phyloP scores from a whole-genome alignment of 2,329 filamentous ascomycete genomes.

The Venturia pyrina region DNA sequence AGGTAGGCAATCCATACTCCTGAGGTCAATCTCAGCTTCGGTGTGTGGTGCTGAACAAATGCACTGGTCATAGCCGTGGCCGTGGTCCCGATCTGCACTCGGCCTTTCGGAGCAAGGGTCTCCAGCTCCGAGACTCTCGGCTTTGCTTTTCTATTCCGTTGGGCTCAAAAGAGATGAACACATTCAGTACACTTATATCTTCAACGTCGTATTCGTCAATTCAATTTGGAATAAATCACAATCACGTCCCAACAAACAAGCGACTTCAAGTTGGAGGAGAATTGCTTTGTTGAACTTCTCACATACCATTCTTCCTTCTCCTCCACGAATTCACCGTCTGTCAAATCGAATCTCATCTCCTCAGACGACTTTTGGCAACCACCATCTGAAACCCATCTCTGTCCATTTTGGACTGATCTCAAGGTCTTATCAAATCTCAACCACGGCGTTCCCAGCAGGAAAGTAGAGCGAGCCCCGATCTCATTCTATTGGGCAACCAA shows the following conservation, averaged over 20 bases:
- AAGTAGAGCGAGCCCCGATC: background rate
- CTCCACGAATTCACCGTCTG: background rate
- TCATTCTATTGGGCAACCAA: slow-evolving; percentile 1
- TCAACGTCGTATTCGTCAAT: too few species aligned
- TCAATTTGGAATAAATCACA: too few species aligned
- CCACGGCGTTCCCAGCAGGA: background rate
- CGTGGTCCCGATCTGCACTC: background rate
- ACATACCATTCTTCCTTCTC: too few species aligned
- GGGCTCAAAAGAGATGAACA: too few species aligned
- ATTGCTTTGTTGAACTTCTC: too few species aligned
- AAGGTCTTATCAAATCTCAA: background rate
- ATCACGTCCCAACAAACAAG: too few species aligned
- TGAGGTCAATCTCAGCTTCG: background rate
- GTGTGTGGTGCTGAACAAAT: background rate
- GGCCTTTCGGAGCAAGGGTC: background rate
- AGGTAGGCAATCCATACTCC: too few species aligned
- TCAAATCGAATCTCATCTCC: background rate
- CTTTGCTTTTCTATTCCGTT: too few species aligned
- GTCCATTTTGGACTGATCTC: background rate
- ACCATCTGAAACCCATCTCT: background rate
- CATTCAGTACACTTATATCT: too few species aligned
- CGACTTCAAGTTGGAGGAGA: too few species aligned
- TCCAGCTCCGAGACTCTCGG: background rate
- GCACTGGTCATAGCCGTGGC: background rate
- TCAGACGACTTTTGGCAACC: background rate